Evolutionary conservation across 2,329 filamentous ascomycete genomes (phyloP).

Genomic region (Alternaria triticina): DNA sequence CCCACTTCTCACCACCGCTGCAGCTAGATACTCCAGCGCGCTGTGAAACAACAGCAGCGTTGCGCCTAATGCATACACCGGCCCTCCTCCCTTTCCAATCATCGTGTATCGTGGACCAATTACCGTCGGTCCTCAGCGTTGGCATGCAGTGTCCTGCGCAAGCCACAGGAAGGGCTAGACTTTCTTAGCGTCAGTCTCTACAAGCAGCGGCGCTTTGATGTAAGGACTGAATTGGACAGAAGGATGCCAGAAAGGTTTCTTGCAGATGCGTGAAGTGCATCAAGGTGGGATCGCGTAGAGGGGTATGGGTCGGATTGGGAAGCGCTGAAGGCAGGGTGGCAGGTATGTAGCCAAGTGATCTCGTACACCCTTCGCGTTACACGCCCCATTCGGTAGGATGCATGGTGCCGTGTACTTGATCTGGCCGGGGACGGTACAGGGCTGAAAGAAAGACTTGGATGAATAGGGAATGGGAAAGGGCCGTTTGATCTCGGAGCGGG

Average conservation of each 20-base stretch:
- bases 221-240: neutral
- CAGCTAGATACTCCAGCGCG: neutral
- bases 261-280: neutral
- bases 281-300: neutral
- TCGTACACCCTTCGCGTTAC: neutral
- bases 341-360: neutral
- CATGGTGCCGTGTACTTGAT: neutral
- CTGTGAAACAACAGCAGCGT: neutral
- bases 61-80: neutral
- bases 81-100: neutral
- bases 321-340: neutral
- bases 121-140: slow-evolving; percentile 21
- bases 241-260: neutral
- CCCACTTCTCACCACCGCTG: neutral
- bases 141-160: slow-evolving; percentile 26
- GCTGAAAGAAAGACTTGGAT: neutral
- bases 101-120: neutral
- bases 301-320: neutral
- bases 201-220: neutral
- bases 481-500: neutral
- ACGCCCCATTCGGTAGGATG: neutral
- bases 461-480: neutral
- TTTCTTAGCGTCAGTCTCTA: slow-evolving; percentile 11
- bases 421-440: neutral
- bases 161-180: slow-evolving; percentile 39